phyloP scores from a whole-genome alignment of 495 filamentous ascomycete species.

The Penicillium salamii region DNA sequence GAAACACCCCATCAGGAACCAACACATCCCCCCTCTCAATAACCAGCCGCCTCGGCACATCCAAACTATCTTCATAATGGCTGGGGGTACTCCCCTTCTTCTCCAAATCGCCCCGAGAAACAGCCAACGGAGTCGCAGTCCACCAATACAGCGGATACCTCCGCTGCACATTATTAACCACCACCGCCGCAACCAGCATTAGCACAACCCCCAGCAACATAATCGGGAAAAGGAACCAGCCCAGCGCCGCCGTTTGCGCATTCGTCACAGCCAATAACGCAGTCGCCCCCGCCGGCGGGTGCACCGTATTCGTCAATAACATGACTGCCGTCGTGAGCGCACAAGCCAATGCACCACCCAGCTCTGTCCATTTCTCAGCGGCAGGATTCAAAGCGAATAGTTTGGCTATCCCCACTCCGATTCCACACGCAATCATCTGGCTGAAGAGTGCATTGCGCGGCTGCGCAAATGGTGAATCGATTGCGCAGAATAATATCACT shows the following conservation, averaged over 20 bases:
- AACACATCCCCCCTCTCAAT: constrained; percentile 28
- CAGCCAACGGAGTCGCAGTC: constrained; percentile 34
- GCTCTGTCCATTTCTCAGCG: constrained; percentile 51
- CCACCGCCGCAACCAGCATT: constrained; percentile 62
- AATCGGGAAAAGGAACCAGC: constrained; percentile 71
- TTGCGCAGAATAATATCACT: constrained; percentile 69
- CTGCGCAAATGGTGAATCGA: constrained; percentile 81
- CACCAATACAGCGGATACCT: constrained; percentile 78
- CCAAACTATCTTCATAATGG: constrained; percentile 26
- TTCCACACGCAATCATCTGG: constrained; percentile 63
- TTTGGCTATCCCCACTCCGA: constrained; percentile 68
- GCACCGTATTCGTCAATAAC: constrained; percentile 73
- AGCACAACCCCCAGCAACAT: constrained; percentile 62
- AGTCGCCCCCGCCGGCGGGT: constrained; percentile 87
- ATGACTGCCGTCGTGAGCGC: constrained; percentile 68
- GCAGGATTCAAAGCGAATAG: constrained; percentile 60
- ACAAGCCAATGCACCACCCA: constrained; percentile 69
- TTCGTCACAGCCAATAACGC: constrained; percentile 74
- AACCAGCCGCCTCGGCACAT: constrained; percentile 29
- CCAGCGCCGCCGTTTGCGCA: constrained; percentile 48
- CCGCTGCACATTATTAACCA: constrained; percentile 75
- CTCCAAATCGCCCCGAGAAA: constrained; percentile 24
- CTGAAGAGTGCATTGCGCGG: constrained; percentile 75
- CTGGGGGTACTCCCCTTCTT: constrained; percentile 20
- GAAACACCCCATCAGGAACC: constrained; percentile 33